Base-by-base conservation (phyloP, 345 rosid species). In the Rhizophora mangle region DNA sequence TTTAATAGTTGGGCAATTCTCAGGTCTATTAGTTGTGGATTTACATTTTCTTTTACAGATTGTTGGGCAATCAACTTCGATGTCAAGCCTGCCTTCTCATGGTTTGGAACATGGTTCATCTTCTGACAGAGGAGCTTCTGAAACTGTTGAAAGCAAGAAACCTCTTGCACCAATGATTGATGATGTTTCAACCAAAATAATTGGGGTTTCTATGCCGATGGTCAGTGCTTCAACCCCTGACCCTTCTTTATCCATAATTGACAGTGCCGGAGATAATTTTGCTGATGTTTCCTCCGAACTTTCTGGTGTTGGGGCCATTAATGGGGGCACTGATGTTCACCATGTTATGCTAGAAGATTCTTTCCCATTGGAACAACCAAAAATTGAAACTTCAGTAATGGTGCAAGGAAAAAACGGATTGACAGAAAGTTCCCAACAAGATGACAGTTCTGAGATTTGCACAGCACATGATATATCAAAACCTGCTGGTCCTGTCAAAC, bases 51-150 rank as follows among this genome's bases (percentile, higher is more conserved):
- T 37, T 3, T 26, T 68, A 68, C 78, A 81, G 85, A 69, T 74
- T 68, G 85, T 63, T 76, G 88, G 68, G 18, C 79, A 72, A 65
- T 72, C 81, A 52, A 62, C 65, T 3, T 32, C 76, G n/a, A 3
- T 47, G 6, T 69, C 82, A n/a, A 67, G 63, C 59, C 21, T 68
- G 74, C 51, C 70, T 58, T 71, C 78, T 63, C 52, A 1, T 55
- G 64, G 70, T 64, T 56, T 71, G 58, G 89, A 80, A 63, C 76
- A 24, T 67, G 76, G 77, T 65, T 5, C 62, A 65, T 69, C 82
- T 36, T 70, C 82, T 31, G 70, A 63, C 61, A 27, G 64, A 60
- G 77, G 56, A 47, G 76, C 64, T 57, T 73, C 85, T 54, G 89
- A 75, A 60, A 62, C 76, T 39, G 6, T 65, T 71, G 78, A 79